These are phyloP conservation scores for Hawksworthiomyces lignivorus DNA, from an alignment of 2,329 filamentous ascomycete species.

Conservation along the genomic window DNA sequence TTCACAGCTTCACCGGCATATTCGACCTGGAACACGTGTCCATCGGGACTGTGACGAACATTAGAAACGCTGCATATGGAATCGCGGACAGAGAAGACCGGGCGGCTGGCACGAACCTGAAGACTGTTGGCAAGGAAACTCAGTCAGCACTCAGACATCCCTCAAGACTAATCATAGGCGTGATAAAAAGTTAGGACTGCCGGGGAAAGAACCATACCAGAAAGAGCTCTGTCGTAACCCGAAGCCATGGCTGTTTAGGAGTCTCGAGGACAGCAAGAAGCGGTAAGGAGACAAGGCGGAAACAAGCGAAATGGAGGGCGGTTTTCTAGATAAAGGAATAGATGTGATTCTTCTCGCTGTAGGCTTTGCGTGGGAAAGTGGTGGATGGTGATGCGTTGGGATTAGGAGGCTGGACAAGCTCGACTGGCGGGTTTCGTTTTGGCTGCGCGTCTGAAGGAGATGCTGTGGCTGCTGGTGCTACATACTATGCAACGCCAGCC, in stretches of 20 bases:
- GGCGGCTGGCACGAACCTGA: constrained; percentile 52
- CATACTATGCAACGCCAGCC: constrained; percentile 1
- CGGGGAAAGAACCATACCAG: constrained; percentile 57
- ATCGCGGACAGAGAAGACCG: not conserved
- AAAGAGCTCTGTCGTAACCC: constrained; percentile 98
- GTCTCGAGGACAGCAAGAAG: not conserved
- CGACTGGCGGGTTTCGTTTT: no score
- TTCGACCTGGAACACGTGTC: constrained; percentile 99
- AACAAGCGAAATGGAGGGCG: constrained; percentile 1
- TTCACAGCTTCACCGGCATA: constrained; percentile 99
- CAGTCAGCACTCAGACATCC: constrained; percentile 33
- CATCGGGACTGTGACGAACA: constrained; percentile 71
- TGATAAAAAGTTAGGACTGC: no score
- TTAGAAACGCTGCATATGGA: constrained; percentile 1
- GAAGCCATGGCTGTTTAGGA: constrained; percentile 59
- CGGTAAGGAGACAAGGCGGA: no score
- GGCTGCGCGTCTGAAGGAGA: constrained; percentile 2
- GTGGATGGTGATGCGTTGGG: not conserved
- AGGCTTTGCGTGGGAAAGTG: not conserved
- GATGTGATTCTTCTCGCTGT: not conserved
- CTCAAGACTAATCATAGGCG: no score
- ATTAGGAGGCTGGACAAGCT: no score
- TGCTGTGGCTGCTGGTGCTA: constrained; percentile 6
- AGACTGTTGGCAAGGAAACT: constrained; percentile 51
- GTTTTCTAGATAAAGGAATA: not conserved